Evolutionary conservation across 202 grass and related monocot species (phyloP), one percentile per base, ranked within the genome.

Genomic region (Cymbopogon flexuosus): DNA sequence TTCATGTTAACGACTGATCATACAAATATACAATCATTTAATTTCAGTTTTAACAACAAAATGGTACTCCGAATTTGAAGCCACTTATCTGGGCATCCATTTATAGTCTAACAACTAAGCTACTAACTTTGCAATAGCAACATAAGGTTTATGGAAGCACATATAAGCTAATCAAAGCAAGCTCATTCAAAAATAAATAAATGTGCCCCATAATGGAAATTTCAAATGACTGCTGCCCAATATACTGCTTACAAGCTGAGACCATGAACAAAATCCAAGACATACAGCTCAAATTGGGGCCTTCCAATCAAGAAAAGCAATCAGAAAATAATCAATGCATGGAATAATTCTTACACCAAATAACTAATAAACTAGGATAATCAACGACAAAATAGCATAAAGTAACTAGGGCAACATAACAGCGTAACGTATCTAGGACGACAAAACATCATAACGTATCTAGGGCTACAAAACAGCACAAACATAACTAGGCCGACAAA

Each of bases 1-100:
- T 57, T 57, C 52, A 57, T 57, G 62, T 24, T 27, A 75, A 80
- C 34, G 10, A 54, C 62, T 56, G 24, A 80, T 85, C 34, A 0
- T 23, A 10, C 27, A 85, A 82, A 40, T 43, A 7, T 45, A 57
- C 34, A 29, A 65, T 65, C 37, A 8, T 45, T 64, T 27, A 37
- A 35, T 72, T 75, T 49, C 36, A 76, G 27, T 7, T 63, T 34
- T 64, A 41, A 56, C 1, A 76, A 66, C 23, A 71, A 18, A 51
- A 45, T 41, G 68, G 21, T 45, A 16, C 33, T 36, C 41, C 27
- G 41, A 58, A 31, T 27, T 42, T 75, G n/a, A 61, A 84, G 10
- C 8, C 29, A 70, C 36, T 47, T 46, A 33, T 42, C 40, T 39
- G 24, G 63, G 51, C 45, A 51, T 37, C 23, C 60, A 34, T 70